These are phyloP conservation scores for Neonectria sp. DNA, from an alignment of 2,329 filamentous ascomycete genomes.

Conservation along the genomic window DNA sequence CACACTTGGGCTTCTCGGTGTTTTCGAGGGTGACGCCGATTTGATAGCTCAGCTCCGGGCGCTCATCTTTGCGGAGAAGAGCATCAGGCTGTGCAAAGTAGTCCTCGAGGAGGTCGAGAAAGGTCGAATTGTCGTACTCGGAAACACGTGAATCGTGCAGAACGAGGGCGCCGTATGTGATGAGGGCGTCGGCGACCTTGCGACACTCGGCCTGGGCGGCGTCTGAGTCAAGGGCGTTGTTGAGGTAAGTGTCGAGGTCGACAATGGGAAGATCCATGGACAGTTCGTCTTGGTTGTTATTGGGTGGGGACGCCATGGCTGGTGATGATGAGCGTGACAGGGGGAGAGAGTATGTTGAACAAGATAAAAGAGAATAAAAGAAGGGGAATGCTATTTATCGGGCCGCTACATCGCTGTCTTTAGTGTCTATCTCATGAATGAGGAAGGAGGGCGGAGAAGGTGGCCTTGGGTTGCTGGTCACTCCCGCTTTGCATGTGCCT, in stretches of 20 bases:
- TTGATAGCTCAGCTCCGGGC: conserved; percentile 72
- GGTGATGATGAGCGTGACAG: not conserved
- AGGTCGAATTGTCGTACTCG: conserved; percentile 68
- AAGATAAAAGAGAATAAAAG: not conserved
- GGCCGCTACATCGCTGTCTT: not conserved
- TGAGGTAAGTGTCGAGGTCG: conserved; percentile 71
- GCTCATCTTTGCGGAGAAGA: conserved; percentile 65
- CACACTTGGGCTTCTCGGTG: conserved; percentile 75
- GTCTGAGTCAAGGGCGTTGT: conserved; percentile 58
- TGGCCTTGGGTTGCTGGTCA: conserved; percentile 10
- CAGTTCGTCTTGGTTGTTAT: conserved; percentile 44
- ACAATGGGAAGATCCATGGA: conserved; percentile 73
- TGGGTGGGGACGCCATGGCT: conserved; percentile 25
- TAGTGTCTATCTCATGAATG: conserved; percentile 3
- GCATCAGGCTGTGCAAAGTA: conserved; percentile 72
- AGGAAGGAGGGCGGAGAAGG: conserved; percentile 21
- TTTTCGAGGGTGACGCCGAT: conserved; percentile 75
- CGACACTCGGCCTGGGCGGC: conserved; percentile 66
- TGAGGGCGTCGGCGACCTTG: conserved; percentile 69
- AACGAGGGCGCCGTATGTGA: conserved; percentile 72
- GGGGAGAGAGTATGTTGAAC: not conserved
- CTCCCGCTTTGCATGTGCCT: conserved; percentile 13
- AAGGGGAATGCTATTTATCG: not conserved
- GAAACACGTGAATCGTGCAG: conserved; percentile 73
- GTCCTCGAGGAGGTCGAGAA: conserved; percentile 75